Conservation (phyloP, 2,329 filamentous ascomycete genomes). For the Xylaria arbuscula region DNA sequence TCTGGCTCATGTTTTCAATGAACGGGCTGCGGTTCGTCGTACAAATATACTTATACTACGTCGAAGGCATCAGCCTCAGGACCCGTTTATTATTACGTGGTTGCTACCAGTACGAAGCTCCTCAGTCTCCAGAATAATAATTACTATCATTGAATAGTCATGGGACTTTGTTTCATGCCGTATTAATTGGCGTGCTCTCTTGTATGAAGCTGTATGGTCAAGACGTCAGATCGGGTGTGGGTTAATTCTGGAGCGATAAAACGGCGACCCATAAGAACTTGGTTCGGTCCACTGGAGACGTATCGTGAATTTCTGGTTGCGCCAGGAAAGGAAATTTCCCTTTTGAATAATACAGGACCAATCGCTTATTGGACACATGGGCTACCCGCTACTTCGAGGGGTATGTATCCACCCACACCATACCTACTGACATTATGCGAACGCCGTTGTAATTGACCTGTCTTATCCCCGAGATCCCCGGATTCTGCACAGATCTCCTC, state of each 20-base stretch:
- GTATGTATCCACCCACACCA: neutral
- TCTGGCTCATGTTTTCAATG: neutral
- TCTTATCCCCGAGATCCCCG: no score
- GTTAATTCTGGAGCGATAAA: neutral
- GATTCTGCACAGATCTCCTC: no score
- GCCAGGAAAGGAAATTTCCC: conserved; percentile 5
- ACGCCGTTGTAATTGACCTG: no score
- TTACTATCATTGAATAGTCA: neutral
- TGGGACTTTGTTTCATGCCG: conserved; percentile 1
- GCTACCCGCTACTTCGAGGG: neutral
- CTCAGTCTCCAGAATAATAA: neutral
- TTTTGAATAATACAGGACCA: neutral
- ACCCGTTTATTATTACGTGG: neutral
- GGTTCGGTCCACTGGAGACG: neutral
- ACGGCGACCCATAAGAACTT: neutral
- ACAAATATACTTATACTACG: conserved; percentile 2
- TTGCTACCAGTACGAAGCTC: neutral
- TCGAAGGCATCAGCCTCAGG: neutral
- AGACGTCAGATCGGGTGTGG: neutral
- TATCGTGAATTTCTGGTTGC: conserved; percentile 1
- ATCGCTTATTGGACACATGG: neutral
- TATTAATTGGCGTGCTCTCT: neutral
- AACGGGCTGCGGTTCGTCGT: neutral
- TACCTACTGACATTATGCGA: no score
- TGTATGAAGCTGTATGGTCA: conserved; percentile 1